phyloP scores from a whole-genome alignment of 192 early-diverging fungal genomes.

The Rhizophagus prolifer region DNA sequence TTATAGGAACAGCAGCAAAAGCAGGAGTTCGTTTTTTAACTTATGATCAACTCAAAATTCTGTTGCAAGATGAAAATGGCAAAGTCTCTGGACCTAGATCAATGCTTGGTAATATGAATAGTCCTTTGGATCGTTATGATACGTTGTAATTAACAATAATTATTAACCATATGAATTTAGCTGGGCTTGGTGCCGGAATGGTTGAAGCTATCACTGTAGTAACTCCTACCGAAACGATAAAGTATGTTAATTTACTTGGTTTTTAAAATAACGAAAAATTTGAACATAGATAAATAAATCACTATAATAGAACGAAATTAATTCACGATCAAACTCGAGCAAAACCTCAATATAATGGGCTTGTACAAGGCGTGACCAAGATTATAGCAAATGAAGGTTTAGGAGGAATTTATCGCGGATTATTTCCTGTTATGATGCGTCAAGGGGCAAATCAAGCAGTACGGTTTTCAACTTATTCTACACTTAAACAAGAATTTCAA shows the following conservation, averaged over 20 bases:
- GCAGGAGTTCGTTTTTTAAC: constrained; percentile 91
- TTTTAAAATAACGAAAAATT: too few species aligned
- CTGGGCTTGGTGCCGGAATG: constrained; percentile 85
- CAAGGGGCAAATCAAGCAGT: constrained; percentile 97
- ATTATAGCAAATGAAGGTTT: constrained; percentile 67
- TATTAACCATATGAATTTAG: constrained; percentile 43
- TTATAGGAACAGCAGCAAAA: constrained; percentile 89
- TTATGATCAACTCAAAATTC: constrained; percentile 80
- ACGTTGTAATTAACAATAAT: neutral
- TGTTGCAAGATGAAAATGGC: constrained; percentile 70
- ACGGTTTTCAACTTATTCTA: constrained; percentile 82
- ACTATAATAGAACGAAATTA: constrained; percentile 72
- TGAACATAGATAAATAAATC: neutral
- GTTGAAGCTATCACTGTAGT: constrained; percentile 87
- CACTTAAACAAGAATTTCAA: constrained; percentile 56
- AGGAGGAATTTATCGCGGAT: constrained; percentile 84
- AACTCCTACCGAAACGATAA: constrained; percentile 93
- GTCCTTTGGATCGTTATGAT: neutral
- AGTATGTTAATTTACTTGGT: constrained; percentile 46
- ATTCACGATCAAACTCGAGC: constrained; percentile 86
- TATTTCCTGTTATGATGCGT: constrained; percentile 87
- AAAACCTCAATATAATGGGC: constrained; percentile 74
- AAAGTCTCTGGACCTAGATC: constrained; percentile 64
- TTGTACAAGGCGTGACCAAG: constrained; percentile 64
- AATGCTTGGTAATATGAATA: constrained; percentile 48